These are phyloP conservation scores for Hypoxylon sp. DNA, from an alignment of 2,329 filamentous ascomycete genomes.

Conservation along the genomic window DNA sequence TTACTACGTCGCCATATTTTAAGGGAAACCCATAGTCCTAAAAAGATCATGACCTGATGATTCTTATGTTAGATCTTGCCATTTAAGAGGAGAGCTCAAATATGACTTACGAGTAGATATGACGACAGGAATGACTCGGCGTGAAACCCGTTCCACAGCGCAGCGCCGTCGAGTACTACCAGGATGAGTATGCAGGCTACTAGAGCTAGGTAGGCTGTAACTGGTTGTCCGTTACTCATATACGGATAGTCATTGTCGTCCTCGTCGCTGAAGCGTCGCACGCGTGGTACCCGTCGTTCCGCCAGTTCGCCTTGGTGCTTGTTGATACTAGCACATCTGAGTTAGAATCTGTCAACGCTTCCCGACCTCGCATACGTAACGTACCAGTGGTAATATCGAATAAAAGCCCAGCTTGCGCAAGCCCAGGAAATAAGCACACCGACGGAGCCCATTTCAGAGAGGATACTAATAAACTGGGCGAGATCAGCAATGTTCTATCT, in stretches of 20 bases:
- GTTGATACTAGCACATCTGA: slow-evolving; percentile 32
- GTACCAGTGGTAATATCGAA: slow-evolving; percentile 54
- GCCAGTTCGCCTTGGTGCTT: slow-evolving; percentile 43
- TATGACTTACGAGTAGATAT: slow-evolving; percentile 54
- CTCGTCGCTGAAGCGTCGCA: slow-evolving; percentile 42
- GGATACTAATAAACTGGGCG: slow-evolving; percentile 55
- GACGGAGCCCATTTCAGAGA: slow-evolving; percentile 54
- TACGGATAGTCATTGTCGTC: slow-evolving; percentile 54
- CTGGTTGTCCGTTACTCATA: slow-evolving; percentile 54
- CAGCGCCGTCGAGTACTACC: slow-evolving; percentile 51
- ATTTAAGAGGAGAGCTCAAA: too few species aligned
- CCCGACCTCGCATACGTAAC: slow-evolving; percentile 6
- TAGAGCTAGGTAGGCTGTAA: slow-evolving; percentile 53
- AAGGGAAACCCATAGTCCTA: slow-evolving; percentile 47
- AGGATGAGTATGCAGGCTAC: slow-evolving; percentile 53
- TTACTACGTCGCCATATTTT: slow-evolving; percentile 46
- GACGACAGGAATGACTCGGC: slow-evolving; percentile 53
- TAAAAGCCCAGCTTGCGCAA: slow-evolving; percentile 56
- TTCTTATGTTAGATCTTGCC: neutral
- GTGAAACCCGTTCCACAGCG: slow-evolving; percentile 53
- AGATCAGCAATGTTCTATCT: too few species aligned
- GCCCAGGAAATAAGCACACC: slow-evolving; percentile 56
- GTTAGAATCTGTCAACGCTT: neutral
- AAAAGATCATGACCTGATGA: slow-evolving; percentile 48
- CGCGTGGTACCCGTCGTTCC: slow-evolving; percentile 41